These are phyloP conservation scores for Pilaira anomala DNA, from an alignment of 192 early-diverging fungal species.

Conservation along the genomic window DNA sequence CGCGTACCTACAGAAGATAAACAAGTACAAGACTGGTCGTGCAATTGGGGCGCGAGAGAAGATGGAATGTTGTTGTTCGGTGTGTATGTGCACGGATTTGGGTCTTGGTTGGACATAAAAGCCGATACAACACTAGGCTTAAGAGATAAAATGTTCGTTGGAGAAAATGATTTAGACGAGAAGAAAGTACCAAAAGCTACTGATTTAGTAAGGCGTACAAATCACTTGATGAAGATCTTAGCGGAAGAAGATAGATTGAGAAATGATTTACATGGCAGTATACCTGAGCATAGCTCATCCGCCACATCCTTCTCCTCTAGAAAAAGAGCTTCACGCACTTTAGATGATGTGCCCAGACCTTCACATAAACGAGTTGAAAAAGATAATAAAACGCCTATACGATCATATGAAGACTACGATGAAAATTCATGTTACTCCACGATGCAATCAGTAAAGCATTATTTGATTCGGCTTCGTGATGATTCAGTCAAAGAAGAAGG, in stretches of 20 bases:
- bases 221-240: slow-evolving; percentile 84
- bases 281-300: too few species aligned
- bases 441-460: slow-evolving; percentile 63
- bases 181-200: slow-evolving; percentile 72
- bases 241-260: slow-evolving; percentile 57
- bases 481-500: slow-evolving; percentile 35
- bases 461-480: slow-evolving; percentile 52
- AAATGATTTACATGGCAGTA: neutral
- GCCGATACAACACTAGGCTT: slow-evolving; percentile 76
- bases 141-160: slow-evolving; percentile 81
- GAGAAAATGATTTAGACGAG: slow-evolving; percentile 32
- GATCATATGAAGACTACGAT: neutral
- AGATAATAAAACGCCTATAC: neutral
- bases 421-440: slow-evolving; percentile 29
- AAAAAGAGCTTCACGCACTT: neutral
- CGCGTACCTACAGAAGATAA: slow-evolving; percentile 75
- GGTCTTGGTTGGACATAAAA: slow-evolving; percentile 84
- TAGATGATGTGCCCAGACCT: neutral
- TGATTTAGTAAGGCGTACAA: slow-evolving; percentile 84
- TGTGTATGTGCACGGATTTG: slow-evolving; percentile 91
- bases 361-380: neutral
- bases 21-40: slow-evolving; percentile 80
- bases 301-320: too few species aligned
- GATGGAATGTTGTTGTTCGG: slow-evolving; percentile 97
- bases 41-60: slow-evolving; percentile 85